phyloP scores from a whole-genome alignment of 2,329 filamentous ascomycete genomes.

The Myriangium duriaei region DNA sequence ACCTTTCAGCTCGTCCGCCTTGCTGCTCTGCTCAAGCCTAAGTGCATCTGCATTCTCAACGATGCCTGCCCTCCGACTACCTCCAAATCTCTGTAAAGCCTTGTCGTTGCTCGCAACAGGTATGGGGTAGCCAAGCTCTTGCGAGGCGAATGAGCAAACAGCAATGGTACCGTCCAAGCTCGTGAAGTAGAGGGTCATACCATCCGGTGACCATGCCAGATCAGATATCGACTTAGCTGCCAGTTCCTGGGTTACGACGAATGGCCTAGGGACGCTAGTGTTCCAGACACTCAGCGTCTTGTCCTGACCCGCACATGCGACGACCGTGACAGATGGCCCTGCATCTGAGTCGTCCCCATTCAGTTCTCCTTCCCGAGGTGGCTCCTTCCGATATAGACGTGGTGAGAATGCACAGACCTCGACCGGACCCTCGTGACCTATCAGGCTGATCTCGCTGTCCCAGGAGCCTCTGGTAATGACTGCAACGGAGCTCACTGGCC shows the following conservation, averaged over 20 bases:
- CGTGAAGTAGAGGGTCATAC: slow-evolving; percentile 71
- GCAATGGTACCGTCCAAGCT: slow-evolving; percentile 85
- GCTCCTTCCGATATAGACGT: slow-evolving; percentile 65
- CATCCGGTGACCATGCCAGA: slow-evolving; percentile 85
- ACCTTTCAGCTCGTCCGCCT: slow-evolving; percentile 75
- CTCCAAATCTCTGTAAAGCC: slow-evolving; percentile 84
- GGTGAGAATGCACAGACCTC: slow-evolving; percentile 98
- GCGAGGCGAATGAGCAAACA: slow-evolving; percentile 66
- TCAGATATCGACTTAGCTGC: slow-evolving; percentile 88
- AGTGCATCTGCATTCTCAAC: slow-evolving; percentile 85
- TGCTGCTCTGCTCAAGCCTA: slow-evolving; percentile 79
- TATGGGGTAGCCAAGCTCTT: slow-evolving; percentile 82
- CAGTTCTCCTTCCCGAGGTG: slow-evolving; percentile 36
- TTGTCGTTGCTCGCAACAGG: slow-evolving; percentile 82
- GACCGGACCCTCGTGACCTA: slow-evolving; percentile 91
- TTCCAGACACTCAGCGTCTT: slow-evolving; percentile 97
- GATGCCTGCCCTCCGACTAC: slow-evolving; percentile 76
- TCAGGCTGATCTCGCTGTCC: slow-evolving; percentile 95
- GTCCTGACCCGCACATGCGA: slow-evolving; percentile 92
- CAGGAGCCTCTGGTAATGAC: slow-evolving; percentile 86
- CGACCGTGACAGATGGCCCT: slow-evolving; percentile 65
- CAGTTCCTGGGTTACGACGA: slow-evolving; percentile 81
- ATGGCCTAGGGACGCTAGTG: slow-evolving; percentile 81
- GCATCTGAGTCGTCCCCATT: slow-evolving; percentile 29
- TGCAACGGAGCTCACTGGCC: slow-evolving; percentile 90